Evolutionary conservation across 208 protist species (phyloP).

Genomic region (Leishmania lainsoni): DNA sequence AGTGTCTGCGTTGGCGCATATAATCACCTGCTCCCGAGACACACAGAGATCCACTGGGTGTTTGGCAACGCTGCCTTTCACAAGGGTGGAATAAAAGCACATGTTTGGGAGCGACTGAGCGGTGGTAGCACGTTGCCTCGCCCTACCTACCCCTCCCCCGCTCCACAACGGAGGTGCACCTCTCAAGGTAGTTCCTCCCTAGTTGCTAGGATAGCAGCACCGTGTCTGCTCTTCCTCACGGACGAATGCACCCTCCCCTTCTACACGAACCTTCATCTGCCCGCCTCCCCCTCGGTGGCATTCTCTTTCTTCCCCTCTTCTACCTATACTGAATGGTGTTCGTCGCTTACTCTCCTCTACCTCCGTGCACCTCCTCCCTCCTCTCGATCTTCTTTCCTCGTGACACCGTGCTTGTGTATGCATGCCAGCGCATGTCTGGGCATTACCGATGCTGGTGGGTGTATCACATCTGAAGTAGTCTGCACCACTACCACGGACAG

Average conservation of each 20-base stretch:
- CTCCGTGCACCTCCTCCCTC: background rate
- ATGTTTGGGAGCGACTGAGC: too few species aligned
- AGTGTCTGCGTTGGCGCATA: background rate
- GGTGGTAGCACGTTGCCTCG: background rate
- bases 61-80: background rate
- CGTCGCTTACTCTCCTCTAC: background rate
- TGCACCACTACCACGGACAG: background rate
- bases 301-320: background rate
- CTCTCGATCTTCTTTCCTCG: background rate
- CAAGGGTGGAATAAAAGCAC: background rate
- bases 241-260: background rate
- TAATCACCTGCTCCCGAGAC: too few species aligned
- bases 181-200: background rate
- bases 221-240: background rate
- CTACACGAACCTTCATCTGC: background rate
- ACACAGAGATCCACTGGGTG: too few species aligned
- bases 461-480: background rate
- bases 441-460: background rate
- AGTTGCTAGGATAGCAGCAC: background rate
- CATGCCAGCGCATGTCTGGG: background rate
- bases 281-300: background rate
- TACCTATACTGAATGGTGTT: background rate
- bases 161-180: background rate
- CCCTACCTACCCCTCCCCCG: background rate
- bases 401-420: background rate